Conservation (phyloP, 164 flowering plant genomes). For the Akebia trifoliata region DNA sequence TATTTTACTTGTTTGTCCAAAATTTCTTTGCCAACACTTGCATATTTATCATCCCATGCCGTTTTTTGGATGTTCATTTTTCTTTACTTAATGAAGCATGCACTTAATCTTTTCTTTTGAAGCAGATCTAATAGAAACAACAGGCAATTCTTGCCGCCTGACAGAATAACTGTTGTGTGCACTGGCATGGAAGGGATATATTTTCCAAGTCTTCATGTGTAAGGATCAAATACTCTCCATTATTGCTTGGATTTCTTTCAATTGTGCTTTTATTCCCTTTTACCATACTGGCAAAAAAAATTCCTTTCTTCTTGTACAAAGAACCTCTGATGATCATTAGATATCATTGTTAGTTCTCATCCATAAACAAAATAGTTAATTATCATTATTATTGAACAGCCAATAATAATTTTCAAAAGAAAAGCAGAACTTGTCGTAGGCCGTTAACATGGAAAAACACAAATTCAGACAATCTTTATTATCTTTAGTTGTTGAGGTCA, state of each 20-base stretch:
- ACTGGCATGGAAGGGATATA: conserved; percentile 80
- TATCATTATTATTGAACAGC: no score
- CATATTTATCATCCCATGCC: background rate
- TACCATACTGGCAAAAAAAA: no score
- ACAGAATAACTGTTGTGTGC: conserved; percentile 66
- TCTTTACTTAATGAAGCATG: background rate
- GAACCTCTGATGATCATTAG: no score
- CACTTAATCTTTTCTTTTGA: conserved; percentile 13
- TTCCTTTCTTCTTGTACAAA: no score
- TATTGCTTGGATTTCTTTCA: background rate
- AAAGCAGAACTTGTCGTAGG: no score
- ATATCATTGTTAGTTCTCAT: no score
- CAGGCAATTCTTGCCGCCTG: conserved; percentile 28
- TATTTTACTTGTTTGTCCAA: background rate
- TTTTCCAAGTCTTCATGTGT: conserved; percentile 73
- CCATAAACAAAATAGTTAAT: no score
- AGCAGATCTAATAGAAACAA: conserved; percentile 34
- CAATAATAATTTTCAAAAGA: no score
- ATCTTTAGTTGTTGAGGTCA: no score
- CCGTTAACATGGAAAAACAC: no score
- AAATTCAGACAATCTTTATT: no score
- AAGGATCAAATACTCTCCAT: conserved; percentile 24
- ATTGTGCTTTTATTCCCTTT: background rate
- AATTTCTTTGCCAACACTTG: background rate
- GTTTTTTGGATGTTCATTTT: background rate